A percentile compares a stretch with the other conserved stretches of the same genome.
Evolutionary conservation across 2,329 filamentous ascomycete genomes (phyloP).

Genomic region (Colletotrichum sp.): DNA sequence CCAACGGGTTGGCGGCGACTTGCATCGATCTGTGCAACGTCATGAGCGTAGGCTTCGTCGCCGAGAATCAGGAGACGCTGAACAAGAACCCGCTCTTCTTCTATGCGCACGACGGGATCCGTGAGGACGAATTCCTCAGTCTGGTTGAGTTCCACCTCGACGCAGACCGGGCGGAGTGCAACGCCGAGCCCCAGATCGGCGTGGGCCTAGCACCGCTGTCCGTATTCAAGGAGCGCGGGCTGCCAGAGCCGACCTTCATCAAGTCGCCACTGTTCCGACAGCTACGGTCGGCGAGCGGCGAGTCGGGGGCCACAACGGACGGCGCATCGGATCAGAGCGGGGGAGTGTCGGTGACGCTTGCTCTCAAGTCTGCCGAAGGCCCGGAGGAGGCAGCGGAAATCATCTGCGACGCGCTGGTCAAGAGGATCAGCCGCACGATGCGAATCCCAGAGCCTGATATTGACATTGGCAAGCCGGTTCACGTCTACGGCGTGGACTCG

Average conservation of each 20-base stretch:
- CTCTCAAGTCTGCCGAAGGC: neutral
- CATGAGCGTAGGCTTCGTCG: neutral
- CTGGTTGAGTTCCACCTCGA: neutral
- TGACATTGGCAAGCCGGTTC: neutral
- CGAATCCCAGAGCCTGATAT: neutral
- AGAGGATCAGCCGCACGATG: neutral
- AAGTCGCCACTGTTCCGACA: constrained; percentile 1
- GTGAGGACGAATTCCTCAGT: constrained; percentile 17
- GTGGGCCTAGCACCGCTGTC: neutral
- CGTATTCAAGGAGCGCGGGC: neutral
- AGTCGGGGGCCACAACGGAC: neutral
- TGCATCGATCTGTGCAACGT: constrained; percentile 14
- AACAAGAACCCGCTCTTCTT: neutral
- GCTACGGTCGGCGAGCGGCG: neutral
- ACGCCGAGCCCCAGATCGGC: neutral
- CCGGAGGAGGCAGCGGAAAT: neutral
- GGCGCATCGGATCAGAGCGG: neutral
- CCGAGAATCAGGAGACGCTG: neutral
- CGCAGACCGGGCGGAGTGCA: neutral
- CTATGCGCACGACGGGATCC: neutral
- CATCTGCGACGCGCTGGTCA: neutral
- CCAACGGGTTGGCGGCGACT: neutral
- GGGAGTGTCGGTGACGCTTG: neutral
- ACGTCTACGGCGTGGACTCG: constrained; percentile 2
- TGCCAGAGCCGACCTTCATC: constrained; percentile 1